Percentiles rank a stretch among this genome's conserved stretches.
Evolutionary conservation across 768 basidiomycete genomes (phyloP).

Genomic region (Pulveroboletus ravenelii): DNA sequence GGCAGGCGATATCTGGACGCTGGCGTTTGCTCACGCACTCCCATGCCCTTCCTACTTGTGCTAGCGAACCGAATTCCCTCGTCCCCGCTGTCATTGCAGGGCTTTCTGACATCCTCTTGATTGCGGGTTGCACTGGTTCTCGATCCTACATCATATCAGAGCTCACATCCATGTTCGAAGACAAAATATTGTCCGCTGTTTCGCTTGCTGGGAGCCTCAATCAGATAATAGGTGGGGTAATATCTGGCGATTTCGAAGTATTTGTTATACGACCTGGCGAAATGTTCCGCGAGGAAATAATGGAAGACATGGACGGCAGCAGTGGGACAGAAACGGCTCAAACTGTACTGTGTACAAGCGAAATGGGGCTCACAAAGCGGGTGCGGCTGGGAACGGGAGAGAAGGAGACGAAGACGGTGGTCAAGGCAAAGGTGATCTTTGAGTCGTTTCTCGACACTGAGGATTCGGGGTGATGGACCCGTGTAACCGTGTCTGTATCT

Average conservation of each 20-base stretch:
- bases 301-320: background rate
- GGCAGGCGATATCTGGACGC: background rate
- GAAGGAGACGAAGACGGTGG: background rate
- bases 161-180: background rate
- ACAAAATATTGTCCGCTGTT: background rate
- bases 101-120: background rate
- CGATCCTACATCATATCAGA: background rate
- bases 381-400: background rate
- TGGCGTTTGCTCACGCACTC: slow-evolving; percentile 7
- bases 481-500: background rate
- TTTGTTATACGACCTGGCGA: background rate
- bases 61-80: background rate
- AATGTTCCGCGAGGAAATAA: background rate
- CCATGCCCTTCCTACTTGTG: background rate
- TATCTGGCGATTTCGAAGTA: slow-evolving; percentile 10
- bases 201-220: background rate
- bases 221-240: slow-evolving; percentile 4
- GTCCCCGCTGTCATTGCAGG: background rate
- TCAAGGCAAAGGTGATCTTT: slow-evolving; percentile 3
- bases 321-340: background rate
- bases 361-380: background rate
- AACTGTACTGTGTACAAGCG: background rate
- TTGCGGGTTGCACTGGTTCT: background rate
- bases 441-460: background rate
- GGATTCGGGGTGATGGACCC: background rate